Base-by-base conservation (phyloP, 192 early-diverging fungal species). In the Entophlyctis luteolus region DNA sequence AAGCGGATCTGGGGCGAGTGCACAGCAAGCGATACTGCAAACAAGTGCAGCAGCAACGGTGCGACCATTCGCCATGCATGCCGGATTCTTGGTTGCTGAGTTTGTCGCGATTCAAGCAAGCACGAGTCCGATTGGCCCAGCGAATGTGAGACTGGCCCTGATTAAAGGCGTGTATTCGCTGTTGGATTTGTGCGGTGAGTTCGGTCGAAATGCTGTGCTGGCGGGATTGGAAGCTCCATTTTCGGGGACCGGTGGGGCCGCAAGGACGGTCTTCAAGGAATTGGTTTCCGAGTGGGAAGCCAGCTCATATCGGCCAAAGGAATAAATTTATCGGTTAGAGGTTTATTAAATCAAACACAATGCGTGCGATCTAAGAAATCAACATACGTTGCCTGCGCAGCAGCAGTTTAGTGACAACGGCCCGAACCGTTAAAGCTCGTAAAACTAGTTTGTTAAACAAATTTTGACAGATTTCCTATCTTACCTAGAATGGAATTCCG, bases 191-290 rank as follows among this genome's bases (percentile, higher is more conserved):
- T 88, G 86, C 55, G 80, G 75, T 4, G 85, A 87, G 18, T 75
- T 74, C 69, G 89, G 88, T 42, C 67, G 89, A 20, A 80, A 86
- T 52, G 71, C 85, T 59, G 79, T 90, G 39, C 79, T 90, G 80
- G 74, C 79, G 20, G 81, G 73, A 52, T 72, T 86, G 52, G 87
- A 87, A 68, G 63, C 42, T 12, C 55, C 32, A 48, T 28, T 42
- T 31, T 31, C 3, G 20, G 29, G 28, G 18, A 33, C 59, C 16
- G 58, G 47, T 20, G 53, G 22, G 4, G 55, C 10, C 35, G 72
- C 68, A 23, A 38, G 66, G 50, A 42, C 57, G 27, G 48, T 78
- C 29, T 72, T 67, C 20, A 78, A 74, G 55, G 72, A 66, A n/a
- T 20, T 72, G 16, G 76, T 78, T n/a, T 59, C 27, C 16, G 76